Evolutionary conservation across 2,329 filamentous ascomycete species (phyloP), one percentile per base, ranked within the genome.

Genomic region (Claviceps pusilla): DNA sequence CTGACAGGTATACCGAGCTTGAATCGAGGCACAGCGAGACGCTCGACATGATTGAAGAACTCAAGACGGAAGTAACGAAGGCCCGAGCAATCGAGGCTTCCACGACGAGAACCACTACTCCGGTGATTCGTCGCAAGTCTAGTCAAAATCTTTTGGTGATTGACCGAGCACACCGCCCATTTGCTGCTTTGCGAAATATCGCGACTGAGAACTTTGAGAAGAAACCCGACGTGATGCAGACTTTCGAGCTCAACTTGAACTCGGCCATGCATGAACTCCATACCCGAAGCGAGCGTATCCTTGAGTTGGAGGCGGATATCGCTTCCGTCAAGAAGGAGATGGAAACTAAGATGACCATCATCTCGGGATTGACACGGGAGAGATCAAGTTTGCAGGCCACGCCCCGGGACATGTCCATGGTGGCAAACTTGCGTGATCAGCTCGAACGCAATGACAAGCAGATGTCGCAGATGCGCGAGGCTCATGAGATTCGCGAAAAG

Each of bases 311-410:
- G 68, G 82, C 83, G 6, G 91, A 95, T 61, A 80, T 96, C 55
- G 75, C 83, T 31, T 83, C 82, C 4, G 81, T 89, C 28, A 93
- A 88, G 73, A 95, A 89, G 73, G 93, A 98, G 68, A 95, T 97
- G 85, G 93, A 98, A 65, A 84, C 80, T 58, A 98, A 98, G 78
- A 89, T 91, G 75, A 87, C 88, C 35, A 90, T 98, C 65, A 97
- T 98, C 61, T 88, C 89, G 35, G 93, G 93, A 7, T 76, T 98
- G 58, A 95, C 93, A 3, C 84, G 93, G 53, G 94, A 98, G 69
- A 79, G 94, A 56, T 91, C 89, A 3, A 96, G 89, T 70, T 77
- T 96, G 71, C 89, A 91, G 66, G 79, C 66, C 2, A 86, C 86
- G 29, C 86, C 89, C 7, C 84, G 95, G 65, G 93, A 98, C 64